These are phyloP conservation scores for Petrea volubilis DNA, from an alignment of 257 asterid species.

Conservation along the genomic window DNA sequence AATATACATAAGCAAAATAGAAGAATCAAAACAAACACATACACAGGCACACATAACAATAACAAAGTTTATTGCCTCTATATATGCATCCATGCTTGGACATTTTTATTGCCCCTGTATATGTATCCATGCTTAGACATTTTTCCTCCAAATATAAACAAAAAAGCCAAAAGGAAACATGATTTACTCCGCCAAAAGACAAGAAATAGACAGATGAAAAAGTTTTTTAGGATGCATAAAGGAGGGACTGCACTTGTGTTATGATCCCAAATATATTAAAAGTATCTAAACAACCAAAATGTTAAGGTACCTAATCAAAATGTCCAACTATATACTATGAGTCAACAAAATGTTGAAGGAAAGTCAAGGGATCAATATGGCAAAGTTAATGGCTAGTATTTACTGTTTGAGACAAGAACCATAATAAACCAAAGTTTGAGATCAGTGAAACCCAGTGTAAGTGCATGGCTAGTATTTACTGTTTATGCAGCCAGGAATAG, in stretches of 20 bases:
- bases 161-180: not conserved
- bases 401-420: not conserved
- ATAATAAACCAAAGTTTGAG: not conserved
- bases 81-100: conserved; percentile 1
- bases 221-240: not conserved
- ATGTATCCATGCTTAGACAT: conserved; percentile 3
- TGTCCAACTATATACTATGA: not conserved
- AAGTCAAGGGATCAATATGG: not conserved
- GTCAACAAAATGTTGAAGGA: not conserved
- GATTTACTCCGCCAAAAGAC: not conserved
- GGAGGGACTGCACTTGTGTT: not conserved
- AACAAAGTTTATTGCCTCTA: not conserved
- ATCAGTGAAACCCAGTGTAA: not conserved
- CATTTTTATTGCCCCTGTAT: not conserved
- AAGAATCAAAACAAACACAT: not conserved
- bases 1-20: not conserved
- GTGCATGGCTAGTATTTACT: not conserved
- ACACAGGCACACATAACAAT: not conserved
- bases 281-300: not conserved
- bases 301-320: not conserved
- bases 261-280: not conserved
- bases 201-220: not conserved
- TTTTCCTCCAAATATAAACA: conserved; percentile 15
- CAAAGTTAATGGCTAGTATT: not conserved
- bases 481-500: not conserved